Base-by-base conservation (phyloP, 2,329 filamentous ascomycete species). In the Fusarium agapanthi region DNA sequence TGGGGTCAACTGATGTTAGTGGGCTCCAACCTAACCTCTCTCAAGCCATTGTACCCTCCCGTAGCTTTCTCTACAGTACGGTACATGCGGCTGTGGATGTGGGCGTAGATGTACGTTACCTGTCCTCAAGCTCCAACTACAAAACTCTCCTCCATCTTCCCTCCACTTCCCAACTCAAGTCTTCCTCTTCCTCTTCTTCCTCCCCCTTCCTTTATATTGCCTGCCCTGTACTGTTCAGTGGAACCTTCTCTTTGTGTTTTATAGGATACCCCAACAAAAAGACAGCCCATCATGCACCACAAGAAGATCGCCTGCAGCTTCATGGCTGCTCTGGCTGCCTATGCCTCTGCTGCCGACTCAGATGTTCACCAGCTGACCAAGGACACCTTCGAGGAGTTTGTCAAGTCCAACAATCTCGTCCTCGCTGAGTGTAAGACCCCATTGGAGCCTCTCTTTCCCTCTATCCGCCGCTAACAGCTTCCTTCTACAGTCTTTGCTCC, bases 351-450 rank as follows among this genome's bases (percentile, higher is more conserved):
- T 70, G 89, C 88, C 75, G 85, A 86, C 55, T 97, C 94, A 51
- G 95, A 98, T 82, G 96, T 99, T 74, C 84, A 90, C 79, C 90
- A 94, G 76, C 88, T 99, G 75, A 97, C 93, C 84, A 91, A 92
- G 83, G 94, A 95, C 80, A 94, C 89, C 75, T 99, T 99, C 83
- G 88, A 93, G 76, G 89, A 91, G 69, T 99, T 98, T 84, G 86
- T 99, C 81, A 92, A 92, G 82, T 85, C 90, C 78, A 93, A 98
- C 83, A 91, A 94, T 78, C 89, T 99, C 65, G 95, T 98, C 61
- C 91, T 99, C 71, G 95, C 95, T 78, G 95, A 99, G 87, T 99
- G 93, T 95, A 87, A 85, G 92, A 85, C 44, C n/a, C n/a, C 32
- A 56, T 50, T 41, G 56, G 24, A 13, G 7, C 35, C 6, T 43